Percentiles rank a stretch among this genome's conserved stretches.
Evolutionary conservation across 495 filamentous ascomycete genomes (phyloP).

Genomic region (Tuber indicum): DNA sequence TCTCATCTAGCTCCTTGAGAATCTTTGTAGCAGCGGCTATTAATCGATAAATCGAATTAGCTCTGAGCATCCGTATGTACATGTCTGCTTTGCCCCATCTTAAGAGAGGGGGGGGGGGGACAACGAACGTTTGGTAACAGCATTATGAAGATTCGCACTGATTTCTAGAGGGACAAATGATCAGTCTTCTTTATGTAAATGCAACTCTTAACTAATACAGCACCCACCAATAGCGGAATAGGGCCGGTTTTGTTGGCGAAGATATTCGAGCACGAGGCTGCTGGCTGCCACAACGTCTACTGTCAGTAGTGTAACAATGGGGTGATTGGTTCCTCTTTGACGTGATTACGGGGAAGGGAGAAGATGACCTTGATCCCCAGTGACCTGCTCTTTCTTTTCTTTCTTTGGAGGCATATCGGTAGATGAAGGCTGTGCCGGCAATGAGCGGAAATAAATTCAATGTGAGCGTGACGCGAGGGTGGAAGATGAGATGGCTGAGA

Average conservation of each 20-base stretch:
- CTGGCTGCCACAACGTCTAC: conserved; percentile 28
- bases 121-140: conserved; percentile 41
- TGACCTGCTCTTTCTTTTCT: conserved; percentile 40
- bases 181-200: conserved; percentile 1
- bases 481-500: neutral
- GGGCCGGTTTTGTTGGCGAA: conserved; percentile 40
- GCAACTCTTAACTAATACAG: neutral
- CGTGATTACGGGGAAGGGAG: neutral
- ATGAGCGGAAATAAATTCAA: neutral
- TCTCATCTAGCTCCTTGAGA: conserved; percentile 39
- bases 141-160: conserved; percentile 41
- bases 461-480: neutral
- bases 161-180: conserved; percentile 23
- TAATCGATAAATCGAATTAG: conserved; percentile 10
- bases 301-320: conserved; percentile 4
- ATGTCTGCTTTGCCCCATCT: neutral
- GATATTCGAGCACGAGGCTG: conserved; percentile 39
- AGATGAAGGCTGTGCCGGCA: neutral
- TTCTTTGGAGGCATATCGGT: conserved; percentile 41
- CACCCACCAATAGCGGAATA: conserved; percentile 37
- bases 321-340: neutral
- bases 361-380: conserved; percentile 40
- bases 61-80: neutral
- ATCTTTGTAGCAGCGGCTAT: conserved; percentile 36
- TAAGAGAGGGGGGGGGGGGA: neutral